phyloP scores from a whole-genome alignment of 2,329 filamentous ascomycete genomes.

The Xylaria sp. region DNA sequence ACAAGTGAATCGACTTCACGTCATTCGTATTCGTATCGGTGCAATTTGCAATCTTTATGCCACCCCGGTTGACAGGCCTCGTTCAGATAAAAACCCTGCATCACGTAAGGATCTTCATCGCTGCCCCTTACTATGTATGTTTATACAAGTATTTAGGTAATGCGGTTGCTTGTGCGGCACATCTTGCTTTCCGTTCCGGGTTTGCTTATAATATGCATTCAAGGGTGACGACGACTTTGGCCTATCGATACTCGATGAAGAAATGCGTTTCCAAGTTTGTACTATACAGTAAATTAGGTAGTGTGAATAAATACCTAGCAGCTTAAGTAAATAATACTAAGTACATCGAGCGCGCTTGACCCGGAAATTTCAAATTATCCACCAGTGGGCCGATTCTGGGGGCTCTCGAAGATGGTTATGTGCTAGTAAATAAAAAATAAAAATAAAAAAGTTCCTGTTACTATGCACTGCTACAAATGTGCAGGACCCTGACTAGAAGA shows the following conservation, averaged over 20 bases:
- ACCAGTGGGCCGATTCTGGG: slow-evolving; percentile 5
- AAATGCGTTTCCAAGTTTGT: not conserved
- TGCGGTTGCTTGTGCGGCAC: not conserved
- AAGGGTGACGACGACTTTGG: not conserved
- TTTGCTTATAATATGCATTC: not conserved
- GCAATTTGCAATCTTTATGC: slow-evolving; percentile 15
- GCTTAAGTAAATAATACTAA: no score
- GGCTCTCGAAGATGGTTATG: no score
- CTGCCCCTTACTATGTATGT: not conserved
- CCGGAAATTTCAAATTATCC: slow-evolving; percentile 9
- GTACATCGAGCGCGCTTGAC: not conserved
- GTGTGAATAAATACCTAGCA: not conserved
- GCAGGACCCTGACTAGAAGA: slow-evolving; percentile 10
- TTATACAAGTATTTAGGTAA: not conserved
- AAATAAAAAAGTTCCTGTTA: not conserved
- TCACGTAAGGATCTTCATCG: slow-evolving; percentile 7
- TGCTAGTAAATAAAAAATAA: no score
- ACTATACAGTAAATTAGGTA: no score
- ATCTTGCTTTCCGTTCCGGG: not conserved
- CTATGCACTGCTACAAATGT: not conserved
- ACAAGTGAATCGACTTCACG: not conserved
- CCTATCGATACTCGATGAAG: not conserved
- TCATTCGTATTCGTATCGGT: slow-evolving; percentile 18
- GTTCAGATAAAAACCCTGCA: not conserved
- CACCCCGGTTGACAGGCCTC: not conserved